These are phyloP conservation scores for Xanthoparmelia taractica DNA, from an alignment of 495 filamentous ascomycete species.

Conservation along the genomic window DNA sequence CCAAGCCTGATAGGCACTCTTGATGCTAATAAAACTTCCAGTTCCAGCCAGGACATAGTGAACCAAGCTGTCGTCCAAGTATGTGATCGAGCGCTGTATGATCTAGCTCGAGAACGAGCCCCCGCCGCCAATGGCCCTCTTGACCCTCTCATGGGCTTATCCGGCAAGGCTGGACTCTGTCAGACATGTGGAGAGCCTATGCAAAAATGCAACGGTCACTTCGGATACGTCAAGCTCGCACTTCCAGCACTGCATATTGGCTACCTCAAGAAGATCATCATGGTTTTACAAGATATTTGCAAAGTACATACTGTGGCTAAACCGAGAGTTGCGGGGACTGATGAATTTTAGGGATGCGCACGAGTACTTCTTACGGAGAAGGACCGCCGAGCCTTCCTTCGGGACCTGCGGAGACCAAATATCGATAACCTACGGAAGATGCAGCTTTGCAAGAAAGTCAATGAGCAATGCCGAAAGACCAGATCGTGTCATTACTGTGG, in stretches of 20 bases:
- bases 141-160: conserved; percentile 83
- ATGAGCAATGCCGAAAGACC: conserved; percentile 78
- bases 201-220: conserved; percentile 84
- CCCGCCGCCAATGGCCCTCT: conserved; percentile 75
- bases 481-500: conserved; percentile 68
- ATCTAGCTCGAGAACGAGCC: conserved; percentile 62
- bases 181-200: conserved; percentile 72
- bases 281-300: conserved; percentile 87
- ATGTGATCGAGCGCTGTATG: conserved; percentile 82
- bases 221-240: conserved; percentile 82
- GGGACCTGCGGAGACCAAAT: conserved; percentile 67
- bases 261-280: conserved; percentile 84
- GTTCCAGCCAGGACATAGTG: conserved; percentile 85
- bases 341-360: conserved; percentile 51
- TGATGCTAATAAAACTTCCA: conserved; percentile 25
- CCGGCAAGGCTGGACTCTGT: conserved; percentile 63
- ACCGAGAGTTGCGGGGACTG: neutral
- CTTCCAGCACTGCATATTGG: conserved; percentile 92
- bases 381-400: conserved; percentile 63
- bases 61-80: conserved; percentile 90
- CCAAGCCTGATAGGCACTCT: conserved; percentile 12
- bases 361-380: conserved; percentile 69
- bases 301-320: conserved; percentile 42
- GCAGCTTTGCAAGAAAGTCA: conserved; percentile 76
- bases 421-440: conserved; percentile 78